Percentiles rank a stretch among this genome's conserved stretches.
phyloP scores from a whole-genome alignment of 192 early-diverging fungal genomes.

The Powellomyces hirtus region DNA sequence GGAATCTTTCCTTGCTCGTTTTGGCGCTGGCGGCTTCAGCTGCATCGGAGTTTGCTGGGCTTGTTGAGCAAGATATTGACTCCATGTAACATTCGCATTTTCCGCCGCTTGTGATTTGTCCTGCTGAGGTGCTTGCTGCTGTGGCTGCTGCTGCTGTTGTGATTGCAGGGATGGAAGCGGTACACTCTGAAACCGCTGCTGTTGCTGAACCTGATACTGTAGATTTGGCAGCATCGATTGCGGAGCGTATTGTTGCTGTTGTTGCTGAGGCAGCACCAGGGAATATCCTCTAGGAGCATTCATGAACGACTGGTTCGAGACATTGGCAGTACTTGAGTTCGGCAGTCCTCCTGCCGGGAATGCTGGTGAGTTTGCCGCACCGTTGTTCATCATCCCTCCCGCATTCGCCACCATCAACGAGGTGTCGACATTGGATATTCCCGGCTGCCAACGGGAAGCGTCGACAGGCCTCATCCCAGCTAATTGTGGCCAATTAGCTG shows the following conservation, averaged over 20 bases:
- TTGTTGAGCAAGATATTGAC: not conserved
- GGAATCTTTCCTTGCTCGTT: constrained; percentile 8
- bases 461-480: not conserved
- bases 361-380: not conserved
- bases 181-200: not conserved
- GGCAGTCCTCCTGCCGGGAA: not conserved
- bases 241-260: not conserved
- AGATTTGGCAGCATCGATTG: not conserved
- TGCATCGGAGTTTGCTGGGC: not conserved
- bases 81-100: not conserved
- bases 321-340: not conserved
- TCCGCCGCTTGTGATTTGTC: not conserved
- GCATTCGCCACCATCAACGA: no score
- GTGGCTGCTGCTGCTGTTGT: not conserved
- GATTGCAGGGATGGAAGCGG: not conserved
- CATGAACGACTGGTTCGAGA: not conserved
- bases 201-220: not conserved
- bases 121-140: not conserved
- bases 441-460: no score
- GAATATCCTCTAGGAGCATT: not conserved
- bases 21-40: constrained; percentile 7
- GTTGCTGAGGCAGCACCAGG: not conserved
- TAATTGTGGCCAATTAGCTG: not conserved
- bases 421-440: no score
- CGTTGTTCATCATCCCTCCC: no score